Percentiles rank a stretch among this genome's conserved stretches.
Evolutionary conservation across 441 rosid species (phyloP).

Genomic region (Raphanus hybrid): DNA sequence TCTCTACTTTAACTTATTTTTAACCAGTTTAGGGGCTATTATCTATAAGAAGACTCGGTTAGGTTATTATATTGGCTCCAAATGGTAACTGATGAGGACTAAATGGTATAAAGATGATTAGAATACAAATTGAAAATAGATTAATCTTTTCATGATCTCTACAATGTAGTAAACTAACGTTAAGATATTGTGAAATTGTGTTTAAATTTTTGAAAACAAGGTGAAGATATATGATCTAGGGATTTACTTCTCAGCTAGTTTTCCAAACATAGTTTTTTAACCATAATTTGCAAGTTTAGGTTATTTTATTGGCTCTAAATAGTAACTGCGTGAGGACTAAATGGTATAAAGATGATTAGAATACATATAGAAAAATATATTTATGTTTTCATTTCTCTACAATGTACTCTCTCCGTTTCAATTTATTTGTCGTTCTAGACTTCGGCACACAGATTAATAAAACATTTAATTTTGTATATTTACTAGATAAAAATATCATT

Average conservation of each 20-base stretch:
- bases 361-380: background rate
- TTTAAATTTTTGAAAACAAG: background rate
- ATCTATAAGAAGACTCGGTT: background rate
- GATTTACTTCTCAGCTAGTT: background rate
- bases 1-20: background rate
- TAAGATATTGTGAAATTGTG: background rate
- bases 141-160: background rate
- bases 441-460: no score
- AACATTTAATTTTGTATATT: no score
- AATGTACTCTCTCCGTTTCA: no score
- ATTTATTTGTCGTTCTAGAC: no score
- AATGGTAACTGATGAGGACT: background rate
- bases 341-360: background rate
- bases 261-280: background rate
- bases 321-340: background rate
- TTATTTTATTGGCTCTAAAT: background rate
- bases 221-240: background rate
- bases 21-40: background rate
- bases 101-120: background rate
- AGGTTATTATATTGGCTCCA: background rate
- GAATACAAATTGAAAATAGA: background rate
- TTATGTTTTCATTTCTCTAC: background rate
- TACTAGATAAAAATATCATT: no score
- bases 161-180: background rate
- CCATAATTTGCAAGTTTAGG: background rate